These are phyloP conservation scores for Penicillium sumatraense DNA, from an alignment of 2,329 filamentous ascomycete species.

Conservation along the genomic window DNA sequence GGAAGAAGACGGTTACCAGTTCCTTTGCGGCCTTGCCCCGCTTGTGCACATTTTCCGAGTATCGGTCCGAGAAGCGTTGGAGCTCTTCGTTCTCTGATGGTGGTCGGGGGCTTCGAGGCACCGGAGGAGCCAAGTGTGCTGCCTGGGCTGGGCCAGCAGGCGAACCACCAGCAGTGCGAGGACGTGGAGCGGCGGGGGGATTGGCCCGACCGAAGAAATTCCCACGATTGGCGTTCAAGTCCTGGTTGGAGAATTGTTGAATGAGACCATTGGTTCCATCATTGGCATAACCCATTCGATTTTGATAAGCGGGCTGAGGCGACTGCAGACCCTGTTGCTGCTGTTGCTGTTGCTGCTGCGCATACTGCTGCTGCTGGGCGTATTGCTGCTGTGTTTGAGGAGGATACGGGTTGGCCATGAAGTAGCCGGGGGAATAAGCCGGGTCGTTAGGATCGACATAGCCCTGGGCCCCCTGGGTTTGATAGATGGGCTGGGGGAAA, in stretches of 20 bases:
- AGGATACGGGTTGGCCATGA: constrained; percentile 64
- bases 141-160: constrained; percentile 62
- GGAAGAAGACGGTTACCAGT: constrained; percentile 82
- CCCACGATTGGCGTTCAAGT: constrained; percentile 74
- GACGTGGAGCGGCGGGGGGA: constrained; percentile 71
- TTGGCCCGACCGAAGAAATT: constrained; percentile 72
- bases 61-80: constrained; percentile 78
- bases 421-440: constrained; percentile 59
- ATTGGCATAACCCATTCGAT: constrained; percentile 62
- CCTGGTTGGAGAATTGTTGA: constrained; percentile 96
- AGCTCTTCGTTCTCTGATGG: constrained; percentile 71
- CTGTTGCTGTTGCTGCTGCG: constrained; percentile 54
- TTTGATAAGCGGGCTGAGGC: constrained; percentile 59
- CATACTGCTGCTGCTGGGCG: constrained; percentile 57
- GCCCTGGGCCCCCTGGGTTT: constrained; percentile 63
- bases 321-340: constrained; percentile 57
- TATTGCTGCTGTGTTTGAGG: constrained; percentile 53
- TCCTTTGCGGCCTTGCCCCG: constrained; percentile 68
- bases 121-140: constrained; percentile 70
- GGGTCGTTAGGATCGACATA: constrained; percentile 59
- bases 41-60: constrained; percentile 84
- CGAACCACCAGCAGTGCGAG: constrained; percentile 76
- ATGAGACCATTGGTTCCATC: constrained; percentile 90
- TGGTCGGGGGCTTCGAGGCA: constrained; percentile 62
- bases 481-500: constrained; percentile 87